Conservation (phyloP, 2,329 filamentous ascomycete genomes). For the Epichloe glyceriae region DNA sequence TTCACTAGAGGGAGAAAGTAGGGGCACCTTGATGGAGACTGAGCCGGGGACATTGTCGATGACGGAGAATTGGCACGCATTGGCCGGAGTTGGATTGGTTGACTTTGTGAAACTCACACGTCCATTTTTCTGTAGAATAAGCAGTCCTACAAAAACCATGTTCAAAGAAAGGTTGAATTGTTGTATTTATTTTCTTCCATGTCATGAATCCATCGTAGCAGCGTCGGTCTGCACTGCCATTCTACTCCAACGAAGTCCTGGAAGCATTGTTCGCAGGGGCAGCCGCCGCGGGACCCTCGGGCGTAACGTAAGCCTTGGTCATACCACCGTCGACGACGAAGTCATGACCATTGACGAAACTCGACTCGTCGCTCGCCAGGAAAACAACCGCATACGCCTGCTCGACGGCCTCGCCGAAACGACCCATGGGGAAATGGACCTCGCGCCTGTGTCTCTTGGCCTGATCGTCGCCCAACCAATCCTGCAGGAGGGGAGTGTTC, state of each 20-base stretch:
- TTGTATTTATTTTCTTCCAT: too few species aligned
- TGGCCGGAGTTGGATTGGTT: conserved; percentile 1
- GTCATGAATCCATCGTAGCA: too few species aligned
- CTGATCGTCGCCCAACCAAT: conserved; percentile 82
- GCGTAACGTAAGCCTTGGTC: conserved; percentile 77
- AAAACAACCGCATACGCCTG: conserved; percentile 84
- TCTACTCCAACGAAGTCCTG: conserved; percentile 31
- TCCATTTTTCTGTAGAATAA: not conserved
- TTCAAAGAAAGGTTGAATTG: too few species aligned
- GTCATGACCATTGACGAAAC: conserved; percentile 82
- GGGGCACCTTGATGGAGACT: not conserved
- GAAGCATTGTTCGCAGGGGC: conserved; percentile 49
- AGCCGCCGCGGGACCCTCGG: conserved; percentile 42
- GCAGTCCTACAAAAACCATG: too few species aligned
- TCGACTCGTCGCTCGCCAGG: conserved; percentile 74
- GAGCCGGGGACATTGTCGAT: not conserved
- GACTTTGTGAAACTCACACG: not conserved
- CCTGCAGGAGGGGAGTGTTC: conserved; percentile 83
- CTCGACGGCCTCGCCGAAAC: conserved; percentile 89
- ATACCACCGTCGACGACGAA: conserved; percentile 94
- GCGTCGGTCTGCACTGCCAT: too few species aligned
- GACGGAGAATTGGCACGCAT: not conserved
- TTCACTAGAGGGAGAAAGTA: conserved; percentile 20
- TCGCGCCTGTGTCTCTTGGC: conserved; percentile 72
- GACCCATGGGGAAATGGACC: conserved; percentile 76